A percentile compares a stretch with the other conserved stretches of the same genome.
Evolutionary conservation across 2,329 filamentous ascomycete genomes (phyloP).

Genomic region (Monascus ruber): DNA sequence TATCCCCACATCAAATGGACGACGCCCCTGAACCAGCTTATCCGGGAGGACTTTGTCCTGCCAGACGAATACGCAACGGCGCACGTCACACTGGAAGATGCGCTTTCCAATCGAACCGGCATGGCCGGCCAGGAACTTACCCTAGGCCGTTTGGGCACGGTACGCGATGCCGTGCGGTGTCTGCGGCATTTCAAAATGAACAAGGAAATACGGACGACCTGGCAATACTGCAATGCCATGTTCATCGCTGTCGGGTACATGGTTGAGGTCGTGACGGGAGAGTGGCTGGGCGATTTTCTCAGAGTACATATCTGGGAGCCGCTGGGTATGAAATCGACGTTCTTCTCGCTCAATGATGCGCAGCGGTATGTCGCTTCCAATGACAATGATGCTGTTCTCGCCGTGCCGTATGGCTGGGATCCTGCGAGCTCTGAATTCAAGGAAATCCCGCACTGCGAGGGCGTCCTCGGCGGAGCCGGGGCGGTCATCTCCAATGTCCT

Average conservation of each 20-base stretch:
- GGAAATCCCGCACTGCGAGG: background rate
- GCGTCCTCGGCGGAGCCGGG: conserved; percentile 10
- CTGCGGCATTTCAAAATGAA: conserved; percentile 36
- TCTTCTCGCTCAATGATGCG: conserved; percentile 24
- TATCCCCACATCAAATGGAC: conserved; percentile 21
- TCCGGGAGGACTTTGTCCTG: conserved; percentile 22
- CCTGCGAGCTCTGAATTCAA: background rate
- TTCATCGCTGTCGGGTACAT: conserved; percentile 38
- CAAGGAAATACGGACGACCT: conserved; percentile 30
- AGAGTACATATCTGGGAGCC: conserved; percentile 26
- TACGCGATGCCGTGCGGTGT: conserved; percentile 28
- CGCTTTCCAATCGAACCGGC: conserved; percentile 19
- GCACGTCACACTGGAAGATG: conserved; percentile 19
- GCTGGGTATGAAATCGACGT: conserved; percentile 31
- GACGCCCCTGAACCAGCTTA: conserved; percentile 22
- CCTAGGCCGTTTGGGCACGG: conserved; percentile 5
- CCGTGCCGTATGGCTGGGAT: conserved; percentile 5
- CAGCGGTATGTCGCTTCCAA: conserved; percentile 9
- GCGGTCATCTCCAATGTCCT: conserved; percentile 22
- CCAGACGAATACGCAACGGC: conserved; percentile 10
- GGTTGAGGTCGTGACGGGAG: conserved; percentile 33
- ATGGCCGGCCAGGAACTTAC: conserved; percentile 14
- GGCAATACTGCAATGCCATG: conserved; percentile 45
- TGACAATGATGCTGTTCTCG: conserved; percentile 15
- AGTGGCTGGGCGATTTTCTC: conserved; percentile 21